Base-by-base conservation (phyloP, 345 rosid genomes). In the Draba incana region DNA sequence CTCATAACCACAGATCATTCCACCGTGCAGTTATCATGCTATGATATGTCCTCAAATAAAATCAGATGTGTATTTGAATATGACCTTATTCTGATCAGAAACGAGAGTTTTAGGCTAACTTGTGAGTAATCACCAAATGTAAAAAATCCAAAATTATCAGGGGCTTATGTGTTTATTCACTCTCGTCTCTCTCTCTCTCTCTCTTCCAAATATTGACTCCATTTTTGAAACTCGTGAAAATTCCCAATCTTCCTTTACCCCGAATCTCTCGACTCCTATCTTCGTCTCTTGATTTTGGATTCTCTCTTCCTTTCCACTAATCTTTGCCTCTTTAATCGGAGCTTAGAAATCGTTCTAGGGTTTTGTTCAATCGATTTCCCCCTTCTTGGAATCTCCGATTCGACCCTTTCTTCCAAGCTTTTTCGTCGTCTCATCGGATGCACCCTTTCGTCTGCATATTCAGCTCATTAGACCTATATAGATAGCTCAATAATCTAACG, bases 301-400 rank as follows among this genome's bases (percentile, higher is more conserved):
- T 52, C 43, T 49, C 57, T 66, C 67, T 52, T 68, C 74, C 68
- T 38, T 38, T 68, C 74, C 78, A 62, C 74, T n/a, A 48, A 75
- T 46, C 56, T 14, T n/a, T 16, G 51, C 51, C 74, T 54, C 53
- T 50, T 62, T 61, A 45, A 74, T 69, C 68, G 78, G 74, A 59
- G 64, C 74, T 68, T 54, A n/a, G 28, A 61, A 33, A 59, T 62
- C 50, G 10, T n/a, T 4, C 31, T 3, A 24, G 44, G 38, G 14
- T 27, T 43, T 6, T 35, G 8, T 55, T 68, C 47, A 14, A 50
- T 70, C 37, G 51, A 31, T 70, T 60, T 61, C 13, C 43, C 41
- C 15, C 27, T 66, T 58, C 55, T 73, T 66, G 54, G 69, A 50
- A 52, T 68, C 73, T 74, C 68, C 69, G 73, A 56, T 55, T 72